Evolutionary conservation across 257 asterid species (phyloP), one percentile per base, ranked within the genome.

Genomic region (Cinchona pubescens): DNA sequence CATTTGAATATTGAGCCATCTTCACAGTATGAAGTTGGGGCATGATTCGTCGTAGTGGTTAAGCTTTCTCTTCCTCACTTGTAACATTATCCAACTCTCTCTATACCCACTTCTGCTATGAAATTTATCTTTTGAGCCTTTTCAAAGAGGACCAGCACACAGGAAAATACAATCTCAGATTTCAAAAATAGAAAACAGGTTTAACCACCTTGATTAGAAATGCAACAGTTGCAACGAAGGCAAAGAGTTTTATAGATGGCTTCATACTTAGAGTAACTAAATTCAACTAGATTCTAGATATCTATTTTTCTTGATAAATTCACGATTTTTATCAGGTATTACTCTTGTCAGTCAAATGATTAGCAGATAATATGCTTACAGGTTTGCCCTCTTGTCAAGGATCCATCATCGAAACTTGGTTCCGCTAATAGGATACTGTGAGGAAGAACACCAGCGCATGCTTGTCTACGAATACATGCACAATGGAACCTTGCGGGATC

Each of bases 391-490:
- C 40, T 74, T 95, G 81, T 92, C 99, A 72, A 88, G 99, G 85
- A 95, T 95, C 79, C 99, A 95, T 73, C 99, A 95, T 85, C 85
- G 99, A 63, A 95, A 95, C 79, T 85, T 95, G 87, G 99, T 95
- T 82, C 99, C 99, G 29, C 80, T 95, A 45, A 91, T 95, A 67
- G 99, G 99, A 78, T 95, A 88, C 53, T 95, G 93, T 34, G 99
- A 92, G 85, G 99, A 95, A 79, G 96, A 78, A 82, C 86, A 91
- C 79, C 99, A 91, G 53, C 85, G 92, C 56, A 92, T 95, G 96
- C 98, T 95, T 58, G 97, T 95, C 53, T 95, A 92, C 2, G 99
- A 95, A 79, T 95, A 91, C 88, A 92, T 95, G 99, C 99, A 95
- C 79, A 91, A 95, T 53, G 99, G 99, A 78, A 91, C 99, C 75